phyloP scores from a whole-genome alignment of 108 stramenopile genomes.

The Fragilaria radians region DNA sequence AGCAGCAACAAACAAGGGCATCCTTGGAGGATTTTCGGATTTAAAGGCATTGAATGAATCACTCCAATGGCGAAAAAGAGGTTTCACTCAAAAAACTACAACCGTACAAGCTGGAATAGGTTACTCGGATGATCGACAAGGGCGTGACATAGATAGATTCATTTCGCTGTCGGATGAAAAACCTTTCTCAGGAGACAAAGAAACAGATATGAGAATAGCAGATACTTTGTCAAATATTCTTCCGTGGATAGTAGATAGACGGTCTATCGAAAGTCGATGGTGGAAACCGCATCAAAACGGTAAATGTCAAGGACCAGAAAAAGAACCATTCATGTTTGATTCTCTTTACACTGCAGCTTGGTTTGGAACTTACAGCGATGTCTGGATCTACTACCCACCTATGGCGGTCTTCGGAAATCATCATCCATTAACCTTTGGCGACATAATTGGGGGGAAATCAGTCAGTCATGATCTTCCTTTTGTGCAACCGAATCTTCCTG shows the following conservation, averaged over 20 bases:
- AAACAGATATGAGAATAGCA: conserved; percentile 15
- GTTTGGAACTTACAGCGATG: conserved; percentile 7
- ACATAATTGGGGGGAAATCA: neutral
- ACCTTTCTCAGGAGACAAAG: conserved; percentile 5
- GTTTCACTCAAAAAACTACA: neutral
- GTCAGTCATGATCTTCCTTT: neutral
- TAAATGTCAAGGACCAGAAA: conserved; percentile 7
- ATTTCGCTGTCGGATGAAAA: neutral
- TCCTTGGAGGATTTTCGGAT: neutral
- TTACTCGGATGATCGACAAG: conserved; percentile 16
- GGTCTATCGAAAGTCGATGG: conserved; percentile 8
- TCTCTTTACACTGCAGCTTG: conserved; percentile 17
- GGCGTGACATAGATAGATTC: conserved; percentile 12
- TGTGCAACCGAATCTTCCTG: conserved; percentile 13
- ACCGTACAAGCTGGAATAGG: conserved; percentile 17
- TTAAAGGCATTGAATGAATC: neutral
- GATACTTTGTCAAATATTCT: conserved; percentile 15
- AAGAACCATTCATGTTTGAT: conserved; percentile 17
- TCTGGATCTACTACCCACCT: conserved; percentile 20
- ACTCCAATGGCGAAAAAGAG: conserved; percentile 11
- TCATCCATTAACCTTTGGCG: conserved; percentile 11
- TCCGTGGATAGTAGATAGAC: conserved; percentile 30
- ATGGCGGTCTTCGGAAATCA: neutral
- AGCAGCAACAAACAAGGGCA: conserved; percentile 11
- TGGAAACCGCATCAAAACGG: conserved; percentile 13